Evolutionary conservation across 805 yeast species (phyloP), one percentile per base, ranked within the genome.

Genomic region (Pichia pseudocactophila): DNA sequence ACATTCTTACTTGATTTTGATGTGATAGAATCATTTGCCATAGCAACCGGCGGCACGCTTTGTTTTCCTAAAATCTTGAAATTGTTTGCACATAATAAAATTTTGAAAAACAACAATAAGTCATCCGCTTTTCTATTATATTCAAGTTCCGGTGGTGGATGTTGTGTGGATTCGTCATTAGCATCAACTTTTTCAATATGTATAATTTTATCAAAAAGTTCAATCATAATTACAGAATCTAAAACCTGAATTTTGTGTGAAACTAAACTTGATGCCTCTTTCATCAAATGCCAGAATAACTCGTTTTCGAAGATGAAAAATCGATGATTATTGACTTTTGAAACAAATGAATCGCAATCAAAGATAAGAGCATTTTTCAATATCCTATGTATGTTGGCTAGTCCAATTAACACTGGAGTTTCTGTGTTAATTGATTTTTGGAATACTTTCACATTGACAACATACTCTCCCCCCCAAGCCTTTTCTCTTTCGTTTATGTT

Each of bases 301-400:
- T 90, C 97, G 54, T 85, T 92, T 56, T 90, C 97, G 63, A 90
- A 90, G 7, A 89, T 67, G 45, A 76, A 74, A 48, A 73, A 79
- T 37, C 96, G 70, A 0, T 94, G 88, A 39, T 65, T 74, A 30
- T 73, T 70, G 22, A 90, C 76, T 52, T 76, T 80, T 19, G 71
- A 73, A 38, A 71, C 69, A 17, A 80, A 48, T 22, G 50, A 45
- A 3, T 47, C 45, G 2, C 41, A 50, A 16, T 45, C 28, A 16
- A 5, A 3, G 16, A 34, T 18, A 13, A 36, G 15, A n/a, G 44
- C 40, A n/a, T 32, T 25, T 4, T 35, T 11, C 2, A 43, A 12
- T 17, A 37, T 41, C 10, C 37, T 43, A 12, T 34, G 34, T 1
- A 46, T 40, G 31, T 46, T 38, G 7, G 47, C 37, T 39, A 46